A percentile compares a stretch with the other conserved stretches of the same genome.
Conservation (phyloP, 192 early-diverging fungal species). For the Chytriomyces sp. region DNA sequence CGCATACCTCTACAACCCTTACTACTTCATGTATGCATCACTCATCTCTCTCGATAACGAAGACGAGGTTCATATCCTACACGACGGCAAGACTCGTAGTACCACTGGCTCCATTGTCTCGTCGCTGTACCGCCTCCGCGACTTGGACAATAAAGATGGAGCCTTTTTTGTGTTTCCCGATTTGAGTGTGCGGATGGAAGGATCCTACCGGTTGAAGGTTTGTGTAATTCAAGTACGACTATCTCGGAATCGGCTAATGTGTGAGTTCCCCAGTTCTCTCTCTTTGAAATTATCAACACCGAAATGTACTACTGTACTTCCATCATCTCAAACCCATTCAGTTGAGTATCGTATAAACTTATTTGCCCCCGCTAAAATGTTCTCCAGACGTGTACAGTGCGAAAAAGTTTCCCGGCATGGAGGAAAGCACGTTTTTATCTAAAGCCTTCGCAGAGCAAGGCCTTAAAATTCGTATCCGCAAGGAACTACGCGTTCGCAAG, state of each 20-base stretch:
- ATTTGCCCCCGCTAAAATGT: neutral
- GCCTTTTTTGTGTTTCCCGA: conserved; percentile 98
- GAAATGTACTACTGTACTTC: conserved; percentile 90
- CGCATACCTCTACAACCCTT: conserved; percentile 70
- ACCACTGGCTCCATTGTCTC: conserved; percentile 95
- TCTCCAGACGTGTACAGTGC: conserved; percentile 75
- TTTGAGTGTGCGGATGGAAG: conserved; percentile 92
- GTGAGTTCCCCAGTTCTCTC: conserved; percentile 73
- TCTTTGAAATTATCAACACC: conserved; percentile 83
- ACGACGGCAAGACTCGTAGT: conserved; percentile 85
- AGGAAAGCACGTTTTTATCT: conserved; percentile 87
- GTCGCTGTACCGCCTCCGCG: conserved; percentile 86
- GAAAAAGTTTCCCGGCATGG: conserved; percentile 97
- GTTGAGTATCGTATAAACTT: conserved; percentile 27
- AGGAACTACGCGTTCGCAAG: conserved; percentile 65
- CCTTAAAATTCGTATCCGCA: conserved; percentile 90
- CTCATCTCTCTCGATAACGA: conserved; percentile 79
- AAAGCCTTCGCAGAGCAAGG: conserved; percentile 96
- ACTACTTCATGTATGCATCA: conserved; percentile 97
- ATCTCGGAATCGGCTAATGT: neutral
- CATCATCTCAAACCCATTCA: conserved; percentile 81
- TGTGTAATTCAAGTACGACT: neutral
- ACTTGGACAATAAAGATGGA: conserved; percentile 84
- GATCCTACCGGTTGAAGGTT: conserved; percentile 60
- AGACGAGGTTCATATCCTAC: conserved; percentile 84